These are phyloP conservation scores for Pseudogymnoascus sp. DNA, from an alignment of 2,329 filamentous ascomycete genomes.

Conservation along the genomic window DNA sequence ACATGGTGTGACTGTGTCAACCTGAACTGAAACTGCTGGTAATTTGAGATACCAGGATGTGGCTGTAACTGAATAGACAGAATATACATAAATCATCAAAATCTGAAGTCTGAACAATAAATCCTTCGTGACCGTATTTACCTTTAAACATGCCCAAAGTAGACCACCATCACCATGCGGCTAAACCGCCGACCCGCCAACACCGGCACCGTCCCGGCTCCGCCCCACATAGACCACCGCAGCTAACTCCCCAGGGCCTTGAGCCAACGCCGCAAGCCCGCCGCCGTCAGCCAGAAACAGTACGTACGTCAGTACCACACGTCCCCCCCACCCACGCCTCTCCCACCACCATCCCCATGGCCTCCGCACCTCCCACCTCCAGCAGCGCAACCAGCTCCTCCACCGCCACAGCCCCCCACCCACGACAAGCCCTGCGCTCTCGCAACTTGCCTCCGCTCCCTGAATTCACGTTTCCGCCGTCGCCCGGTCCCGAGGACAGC, in stretches of 20 bases:
- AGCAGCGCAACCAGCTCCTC: slow-evolving; percentile 99
- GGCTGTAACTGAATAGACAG: neutral
- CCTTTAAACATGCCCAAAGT: neutral
- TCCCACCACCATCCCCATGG: slow-evolving; percentile 59
- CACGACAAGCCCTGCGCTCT: slow-evolving; percentile 84
- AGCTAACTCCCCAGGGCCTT: neutral
- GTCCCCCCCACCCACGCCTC: neutral
- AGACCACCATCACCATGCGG: neutral
- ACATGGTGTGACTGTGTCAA: neutral
- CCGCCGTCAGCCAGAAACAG: neutral
- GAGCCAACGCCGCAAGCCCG: neutral
- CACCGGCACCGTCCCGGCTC: neutral
- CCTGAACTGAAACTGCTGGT: neutral
- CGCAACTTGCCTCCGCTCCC: neutral
- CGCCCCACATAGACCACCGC: neutral
- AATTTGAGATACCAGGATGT: neutral
- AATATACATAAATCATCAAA: neutral
- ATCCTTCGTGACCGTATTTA: neutral
- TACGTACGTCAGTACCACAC: neutral
- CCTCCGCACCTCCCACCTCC: slow-evolving; percentile 65
- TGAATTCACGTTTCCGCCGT: slow-evolving; percentile 7
- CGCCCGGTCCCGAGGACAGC: neutral
- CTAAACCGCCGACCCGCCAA: slow-evolving; percentile 5
- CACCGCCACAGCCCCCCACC: slow-evolving; percentile 82
- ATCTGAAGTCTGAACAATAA: neutral